Base-by-base conservation (phyloP, 1,284 basidiomycete species). In the Peniophora sp. region DNA sequence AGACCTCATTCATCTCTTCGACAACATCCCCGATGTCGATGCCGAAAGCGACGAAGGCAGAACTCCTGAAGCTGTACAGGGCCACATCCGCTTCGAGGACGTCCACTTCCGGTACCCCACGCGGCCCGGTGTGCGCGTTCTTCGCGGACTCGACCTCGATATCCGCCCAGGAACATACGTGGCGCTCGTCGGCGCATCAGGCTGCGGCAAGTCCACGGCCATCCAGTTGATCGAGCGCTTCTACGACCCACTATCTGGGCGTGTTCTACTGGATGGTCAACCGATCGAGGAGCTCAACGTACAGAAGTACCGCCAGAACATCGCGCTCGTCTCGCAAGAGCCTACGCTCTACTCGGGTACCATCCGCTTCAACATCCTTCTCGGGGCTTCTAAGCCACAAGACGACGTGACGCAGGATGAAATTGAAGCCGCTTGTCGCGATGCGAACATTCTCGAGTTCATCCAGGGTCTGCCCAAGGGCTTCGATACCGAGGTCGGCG, bases 21-120 rank as follows among this genome's bases (percentile, higher is more conserved):
- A 98, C 63, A 80, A 83, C 24, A 66, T 67, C 5, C 85, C 88
- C 14, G 84, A 91, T 59, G 89, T 97, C 54, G 92, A 97, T 59
- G 79, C 88, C 0, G 81, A 90, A 60, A 86, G 84, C 1, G 69
- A 73, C 0, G 84, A 85, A 47, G 95, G 95, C 50, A 82, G 82
- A 56, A 62, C 79, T 37, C 65, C 68, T 5, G 62, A 72, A 44
- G 64, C 76, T 17, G 80, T 83, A 45, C 60, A 71, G 48, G 92
- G 92, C 15, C 83, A 86, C 57, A 79, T 96, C 61, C 76, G 71
- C 12, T 77, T 97, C 55, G 83, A 94, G 59, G 76, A 84, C 54
- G 77, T 97, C n/a, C 89, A 95, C 68, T 97, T 97, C 80, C 80
- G 92, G 24, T 98, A 98, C 68, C 96, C 96, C 1, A 92, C 93